phyloP scores from a whole-genome alignment of 1,139 yeast species.

The Saccharomyces pastorianus region DNA sequence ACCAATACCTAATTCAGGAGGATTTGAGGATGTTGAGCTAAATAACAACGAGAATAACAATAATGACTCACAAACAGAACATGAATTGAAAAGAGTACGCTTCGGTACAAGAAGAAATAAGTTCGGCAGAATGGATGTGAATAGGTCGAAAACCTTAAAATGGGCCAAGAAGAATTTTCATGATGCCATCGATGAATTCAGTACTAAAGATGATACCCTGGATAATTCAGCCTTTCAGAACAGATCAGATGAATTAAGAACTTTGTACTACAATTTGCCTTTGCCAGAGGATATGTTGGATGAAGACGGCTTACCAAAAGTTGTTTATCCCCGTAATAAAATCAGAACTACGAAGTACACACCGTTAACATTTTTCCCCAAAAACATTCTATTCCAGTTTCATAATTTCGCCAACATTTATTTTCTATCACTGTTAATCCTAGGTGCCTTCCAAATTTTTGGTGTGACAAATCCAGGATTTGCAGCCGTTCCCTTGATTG shows the following conservation, averaged over 20 bases:
- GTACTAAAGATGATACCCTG: constrained; percentile 12
- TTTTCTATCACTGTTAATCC: constrained; percentile 68
- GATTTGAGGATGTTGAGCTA: constrained; percentile 10
- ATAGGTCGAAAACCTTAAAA: constrained; percentile 33
- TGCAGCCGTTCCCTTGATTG: constrained; percentile 89
- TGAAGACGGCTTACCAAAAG: constrained; percentile 52
- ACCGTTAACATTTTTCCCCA: constrained; percentile 81
- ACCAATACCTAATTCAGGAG: constrained; percentile 12
- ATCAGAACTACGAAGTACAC: constrained; percentile 95
- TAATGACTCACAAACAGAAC: not conserved
- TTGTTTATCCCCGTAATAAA: constrained; percentile 70
- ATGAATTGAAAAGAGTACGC: constrained; percentile 58
- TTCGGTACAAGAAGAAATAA: constrained; percentile 86
- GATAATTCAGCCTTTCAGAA: constrained; percentile 18
- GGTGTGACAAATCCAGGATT: constrained; percentile 88
- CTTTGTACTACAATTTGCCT: constrained; percentile 58
- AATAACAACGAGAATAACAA: not conserved
- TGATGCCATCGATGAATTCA: constrained; percentile 25
- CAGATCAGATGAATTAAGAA: constrained; percentile 36
- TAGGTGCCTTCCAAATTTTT: constrained; percentile 85
- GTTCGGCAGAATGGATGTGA: constrained; percentile 50
- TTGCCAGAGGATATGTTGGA: constrained; percentile 58
- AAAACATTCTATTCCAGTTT: constrained; percentile 72
- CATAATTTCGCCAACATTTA: constrained; percentile 84
- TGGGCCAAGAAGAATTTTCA: constrained; percentile 32